Evolutionary conservation across 169 alveolate genomes (phyloP), one percentile per base, ranked within the genome.

Genomic region (Plasmodium reichenowi): DNA sequence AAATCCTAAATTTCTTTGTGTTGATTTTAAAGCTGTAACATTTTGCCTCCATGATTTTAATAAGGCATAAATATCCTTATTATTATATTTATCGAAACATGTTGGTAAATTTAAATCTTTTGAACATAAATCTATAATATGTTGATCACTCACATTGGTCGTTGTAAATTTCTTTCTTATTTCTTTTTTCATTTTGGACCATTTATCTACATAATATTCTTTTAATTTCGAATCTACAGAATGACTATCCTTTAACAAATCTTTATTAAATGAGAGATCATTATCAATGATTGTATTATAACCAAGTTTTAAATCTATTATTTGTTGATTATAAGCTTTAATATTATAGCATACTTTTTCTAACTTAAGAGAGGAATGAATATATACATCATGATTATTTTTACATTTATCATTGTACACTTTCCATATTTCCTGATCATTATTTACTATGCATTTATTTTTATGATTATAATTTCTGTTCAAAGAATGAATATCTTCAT

Each of bases 21-120:
- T 80, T 2, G 90, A 67, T 24, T 67, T 80, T n/a, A 71, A 59
- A 0, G 90, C 59, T 15, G 83, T 80, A 52, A 80, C 66, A 60
- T 50, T 67, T 80, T 80, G 90, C n/a, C 68, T 80, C 78, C 90
- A 80, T 3, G 90, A 80, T 67, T 80, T 80, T 26, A 80, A 38
- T 12, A 80, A 59, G 29, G 47, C 54, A 67, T 80, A 80, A n/a
- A 80, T 67, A 32, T 80, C 90, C 17, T 80, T 68, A 54, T 32
- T 66, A 56, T 80, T 60, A 67, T 80, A 80, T 56, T 67, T 66
- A 59, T 52, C 22, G 54, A 80, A 80, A 3, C 32, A 45, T n/a
- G 43, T 45, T 7, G 90, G 90, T n/a, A 80, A 43, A 45, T 67
- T 54, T 26, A 80, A 52, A 71, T 80, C 90, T 4, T 47, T 43